Percentiles rank a stretch among this genome's conserved stretches.
phyloP scores from a whole-genome alignment of 139 green algal genomes.

The Pleodorina starrii region DNA sequence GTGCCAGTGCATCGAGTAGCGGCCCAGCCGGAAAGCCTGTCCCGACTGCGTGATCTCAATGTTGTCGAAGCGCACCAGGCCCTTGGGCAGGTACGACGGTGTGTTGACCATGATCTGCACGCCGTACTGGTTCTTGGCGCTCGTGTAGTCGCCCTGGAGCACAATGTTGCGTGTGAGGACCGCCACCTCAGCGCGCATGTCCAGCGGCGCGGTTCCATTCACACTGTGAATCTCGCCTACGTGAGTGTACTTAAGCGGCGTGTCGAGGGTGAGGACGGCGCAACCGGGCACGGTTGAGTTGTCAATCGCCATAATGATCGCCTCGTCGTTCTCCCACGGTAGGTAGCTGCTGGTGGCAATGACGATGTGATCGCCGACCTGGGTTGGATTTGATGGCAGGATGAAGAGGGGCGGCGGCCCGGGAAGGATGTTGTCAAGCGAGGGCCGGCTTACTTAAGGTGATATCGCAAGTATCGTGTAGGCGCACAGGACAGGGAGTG shows the following conservation, averaged over 20 bases:
- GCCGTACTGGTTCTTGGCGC: conserved; percentile 61
- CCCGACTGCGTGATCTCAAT: conserved; percentile 63
- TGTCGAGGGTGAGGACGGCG: conserved; percentile 49
- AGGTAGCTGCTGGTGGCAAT: conserved; percentile 70
- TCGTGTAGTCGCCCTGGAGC: conserved; percentile 62
- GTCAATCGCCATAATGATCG: conserved; percentile 1
- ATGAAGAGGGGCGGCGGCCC: too few relatives aligned
- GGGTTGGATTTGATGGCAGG: too few relatives aligned
- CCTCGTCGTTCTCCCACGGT: conserved; percentile 63
- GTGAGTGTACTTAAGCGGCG: conserved; percentile 66
- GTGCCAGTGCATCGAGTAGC: conserved; percentile 87
- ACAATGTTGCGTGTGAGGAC: conserved; percentile 66
- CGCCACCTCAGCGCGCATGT: conserved; percentile 76
- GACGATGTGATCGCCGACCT: conserved; percentile 68
- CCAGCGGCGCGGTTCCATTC: conserved; percentile 37
- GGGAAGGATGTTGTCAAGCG: too few relatives aligned
- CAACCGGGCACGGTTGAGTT: not conserved
- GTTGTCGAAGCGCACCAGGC: conserved; percentile 49
- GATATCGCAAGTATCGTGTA: too few relatives aligned
- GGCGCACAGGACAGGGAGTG: too few relatives aligned
- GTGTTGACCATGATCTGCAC: conserved; percentile 67
- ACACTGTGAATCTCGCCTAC: conserved; percentile 55
- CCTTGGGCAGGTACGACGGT: not conserved
- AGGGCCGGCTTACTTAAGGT: too few relatives aligned
- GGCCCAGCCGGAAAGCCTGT: conserved; percentile 69